Percentiles rank a stretch among this genome's conserved stretches.
phyloP scores from a whole-genome alignment of 2,329 filamentous ascomycete genomes.

The Fusarium floridanum region DNA sequence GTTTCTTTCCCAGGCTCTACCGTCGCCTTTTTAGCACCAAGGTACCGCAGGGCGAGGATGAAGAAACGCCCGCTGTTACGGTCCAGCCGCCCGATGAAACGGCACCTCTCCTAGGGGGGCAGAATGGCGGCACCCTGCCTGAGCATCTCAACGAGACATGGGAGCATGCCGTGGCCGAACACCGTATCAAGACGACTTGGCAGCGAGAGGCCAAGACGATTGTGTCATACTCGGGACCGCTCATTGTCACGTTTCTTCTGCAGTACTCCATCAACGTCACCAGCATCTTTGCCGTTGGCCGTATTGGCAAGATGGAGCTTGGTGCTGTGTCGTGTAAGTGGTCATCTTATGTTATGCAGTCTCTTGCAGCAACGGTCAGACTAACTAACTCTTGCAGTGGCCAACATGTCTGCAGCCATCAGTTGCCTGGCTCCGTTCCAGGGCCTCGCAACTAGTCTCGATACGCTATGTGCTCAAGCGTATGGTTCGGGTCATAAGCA shows the following conservation, averaged over 20 bases:
- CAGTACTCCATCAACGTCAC: conserved; percentile 89
- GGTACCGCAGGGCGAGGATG: conserved; percentile 51
- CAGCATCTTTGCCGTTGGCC: conserved; percentile 82
- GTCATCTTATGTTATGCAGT: not conserved
- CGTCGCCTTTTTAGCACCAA: conserved; percentile 69
- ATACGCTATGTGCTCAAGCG: conserved; percentile 93
- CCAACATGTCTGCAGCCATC: conserved; percentile 84
- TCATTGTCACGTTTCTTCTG: conserved; percentile 79
- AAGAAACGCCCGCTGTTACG: conserved; percentile 54
- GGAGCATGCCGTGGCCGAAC: conserved; percentile 86
- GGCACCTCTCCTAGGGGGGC: conserved; percentile 55
- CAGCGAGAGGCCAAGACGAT: conserved; percentile 89
- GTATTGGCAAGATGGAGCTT: conserved; percentile 74
- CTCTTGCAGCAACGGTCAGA: not conserved
- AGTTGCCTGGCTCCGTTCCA: conserved; percentile 83
- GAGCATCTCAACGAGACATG: conserved; percentile 79
- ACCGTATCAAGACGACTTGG: conserved; percentile 91
- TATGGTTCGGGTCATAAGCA: conserved; percentile 93
- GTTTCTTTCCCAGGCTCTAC: conserved; percentile 59
- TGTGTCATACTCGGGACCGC: conserved; percentile 75
- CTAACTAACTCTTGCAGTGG: conserved; percentile 49
- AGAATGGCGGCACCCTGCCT: conserved; percentile 58
- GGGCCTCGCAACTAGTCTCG: conserved; percentile 88
- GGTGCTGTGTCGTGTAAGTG: conserved; percentile 59
- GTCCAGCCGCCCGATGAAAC: conserved; percentile 57